A percentile compares a stretch with the other conserved stretches of the same genome.
These are phyloP conservation scores for Globisporangium viniferum DNA, from an alignment of 352 stramenopile species.

Conservation along the genomic window DNA sequence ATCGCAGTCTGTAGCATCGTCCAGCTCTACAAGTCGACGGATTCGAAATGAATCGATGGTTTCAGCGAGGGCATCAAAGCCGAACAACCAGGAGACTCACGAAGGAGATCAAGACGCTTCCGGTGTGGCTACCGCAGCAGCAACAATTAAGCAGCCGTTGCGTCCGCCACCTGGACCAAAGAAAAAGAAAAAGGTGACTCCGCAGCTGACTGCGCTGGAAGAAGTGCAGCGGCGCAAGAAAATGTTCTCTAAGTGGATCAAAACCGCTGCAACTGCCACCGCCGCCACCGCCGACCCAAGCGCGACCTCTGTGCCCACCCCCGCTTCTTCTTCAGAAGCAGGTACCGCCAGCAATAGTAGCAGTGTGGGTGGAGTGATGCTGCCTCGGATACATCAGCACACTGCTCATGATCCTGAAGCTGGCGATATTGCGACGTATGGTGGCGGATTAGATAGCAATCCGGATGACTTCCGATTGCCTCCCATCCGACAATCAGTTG, in stretches of 20 bases:
- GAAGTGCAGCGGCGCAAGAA: slow-evolving; percentile 65
- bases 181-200: slow-evolving; percentile 29
- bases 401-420: neutral
- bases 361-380: neutral
- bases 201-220: slow-evolving; percentile 37
- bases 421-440: neutral
- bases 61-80: neutral
- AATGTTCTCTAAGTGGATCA: slow-evolving; percentile 77
- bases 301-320: neutral
- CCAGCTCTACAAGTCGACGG: neutral
- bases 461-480: slow-evolving; percentile 1
- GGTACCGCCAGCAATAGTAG: neutral
- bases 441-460: neutral
- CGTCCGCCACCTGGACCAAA: slow-evolving; percentile 17
- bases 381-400: slow-evolving; percentile 11
- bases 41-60: neutral
- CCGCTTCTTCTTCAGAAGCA: neutral
- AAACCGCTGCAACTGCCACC: slow-evolving; percentile 13
- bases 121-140: neutral
- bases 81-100: slow-evolving; percentile 41
- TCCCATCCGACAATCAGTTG: neutral
- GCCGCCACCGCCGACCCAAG: neutral
- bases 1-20: neutral
- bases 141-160: neutral
- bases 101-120: slow-evolving; percentile 10